phyloP scores from a whole-genome alignment of 2,329 filamentous ascomycete species.

The Neurospora sp. region DNA sequence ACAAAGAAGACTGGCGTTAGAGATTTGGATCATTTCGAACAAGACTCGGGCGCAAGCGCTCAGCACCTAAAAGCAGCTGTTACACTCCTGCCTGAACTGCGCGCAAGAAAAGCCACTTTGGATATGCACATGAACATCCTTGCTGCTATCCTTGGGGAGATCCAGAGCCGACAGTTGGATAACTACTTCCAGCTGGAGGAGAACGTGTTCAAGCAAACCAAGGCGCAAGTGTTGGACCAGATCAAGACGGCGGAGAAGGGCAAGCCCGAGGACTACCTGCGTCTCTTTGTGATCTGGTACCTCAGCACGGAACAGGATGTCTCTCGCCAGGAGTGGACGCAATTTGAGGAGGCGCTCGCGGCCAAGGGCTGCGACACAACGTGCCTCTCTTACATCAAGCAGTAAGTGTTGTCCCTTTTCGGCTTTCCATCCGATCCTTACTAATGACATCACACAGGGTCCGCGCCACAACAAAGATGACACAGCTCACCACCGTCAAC shows the following conservation, averaged over 20 bases:
- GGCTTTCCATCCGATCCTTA: background rate
- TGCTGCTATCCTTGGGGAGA: constrained; percentile 64
- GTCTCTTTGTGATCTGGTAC: constrained; percentile 95
- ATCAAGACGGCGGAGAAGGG: constrained; percentile 77
- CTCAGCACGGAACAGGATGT: constrained; percentile 88
- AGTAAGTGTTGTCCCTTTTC: constrained; percentile 41
- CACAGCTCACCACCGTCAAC: constrained; percentile 88
- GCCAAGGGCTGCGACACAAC: constrained; percentile 66
- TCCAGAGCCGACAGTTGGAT: constrained; percentile 91
- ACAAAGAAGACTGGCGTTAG: constrained; percentile 92
- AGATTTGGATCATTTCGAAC: constrained; percentile 84
- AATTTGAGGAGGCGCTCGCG: constrained; percentile 76
- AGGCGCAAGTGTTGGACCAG: constrained; percentile 77
- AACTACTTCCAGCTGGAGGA: constrained; percentile 96
- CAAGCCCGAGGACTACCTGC: constrained; percentile 78
- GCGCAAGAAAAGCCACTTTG: constrained; percentile 83
- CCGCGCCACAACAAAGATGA: constrained; percentile 93
- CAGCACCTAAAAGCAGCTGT: constrained; percentile 95
- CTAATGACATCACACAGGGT: constrained; percentile 38
- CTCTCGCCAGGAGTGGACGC: constrained; percentile 68
- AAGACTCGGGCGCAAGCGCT: constrained; percentile 79
- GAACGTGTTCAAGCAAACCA: constrained; percentile 82
- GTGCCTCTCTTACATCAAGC: constrained; percentile 75
- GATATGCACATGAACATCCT: constrained; percentile 99
- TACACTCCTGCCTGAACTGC: constrained; percentile 79